Conservation (phyloP, 345 rosid species). For the Bruguiera gymnorhiza region DNA sequence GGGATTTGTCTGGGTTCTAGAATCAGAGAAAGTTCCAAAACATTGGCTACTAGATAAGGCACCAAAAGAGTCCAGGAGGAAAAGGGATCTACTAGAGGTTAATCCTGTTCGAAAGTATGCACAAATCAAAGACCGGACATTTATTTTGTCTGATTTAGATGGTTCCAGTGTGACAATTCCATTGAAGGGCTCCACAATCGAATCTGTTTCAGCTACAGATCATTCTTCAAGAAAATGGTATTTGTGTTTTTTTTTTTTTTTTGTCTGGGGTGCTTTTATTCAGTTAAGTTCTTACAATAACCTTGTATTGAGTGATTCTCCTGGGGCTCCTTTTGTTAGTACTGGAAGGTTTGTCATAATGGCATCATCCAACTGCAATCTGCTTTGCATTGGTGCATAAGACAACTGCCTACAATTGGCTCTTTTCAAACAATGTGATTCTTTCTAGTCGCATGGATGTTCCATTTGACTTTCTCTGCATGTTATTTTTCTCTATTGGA, state of each 20-base stretch:
- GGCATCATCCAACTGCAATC: not conserved
- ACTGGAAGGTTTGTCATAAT: not conserved
- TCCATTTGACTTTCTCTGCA: too few species aligned
- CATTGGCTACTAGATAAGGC: conserved; percentile 36
- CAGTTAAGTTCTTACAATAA: not conserved
- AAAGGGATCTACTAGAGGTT: conserved; percentile 57
- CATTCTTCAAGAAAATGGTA: conserved; percentile 83
- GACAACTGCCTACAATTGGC: not conserved
- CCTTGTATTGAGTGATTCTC: not conserved
- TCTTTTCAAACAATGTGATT: too few species aligned
- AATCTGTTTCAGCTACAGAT: conserved; percentile 79
- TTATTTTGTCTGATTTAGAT: conserved; percentile 52
- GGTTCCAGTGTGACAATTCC: conserved; percentile 41
- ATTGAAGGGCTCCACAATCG: conserved; percentile 56
- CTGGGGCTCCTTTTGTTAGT: not conserved
- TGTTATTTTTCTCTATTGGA: too few species aligned
- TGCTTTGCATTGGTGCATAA: not conserved
- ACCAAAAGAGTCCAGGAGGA: conserved; percentile 58
- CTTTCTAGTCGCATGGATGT: too few species aligned
- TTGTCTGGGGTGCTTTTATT: not conserved
- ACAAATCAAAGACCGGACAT: conserved; percentile 47
- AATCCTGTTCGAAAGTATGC: conserved; percentile 56
- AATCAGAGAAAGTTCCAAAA: conserved; percentile 56
- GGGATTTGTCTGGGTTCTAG: conserved; percentile 88
- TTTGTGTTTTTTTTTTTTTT: not conserved